A percentile compares a stretch with the other conserved stretches of the same genome.
phyloP scores from a whole-genome alignment of 345 rosid species.

The Theobroma cacao region DNA sequence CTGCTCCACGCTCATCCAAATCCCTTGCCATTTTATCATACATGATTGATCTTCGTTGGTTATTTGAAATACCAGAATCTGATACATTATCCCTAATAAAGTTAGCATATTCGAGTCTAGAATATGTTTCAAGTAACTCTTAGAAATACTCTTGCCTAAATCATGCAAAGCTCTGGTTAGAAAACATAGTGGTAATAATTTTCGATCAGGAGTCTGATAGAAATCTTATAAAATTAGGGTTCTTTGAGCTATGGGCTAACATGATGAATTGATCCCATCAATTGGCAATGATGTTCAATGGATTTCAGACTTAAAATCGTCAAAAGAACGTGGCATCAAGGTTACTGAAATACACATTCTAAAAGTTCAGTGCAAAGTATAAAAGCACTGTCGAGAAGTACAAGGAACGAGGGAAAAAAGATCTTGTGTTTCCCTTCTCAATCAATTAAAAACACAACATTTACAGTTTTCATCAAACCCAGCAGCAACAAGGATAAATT shows the following conservation, averaged over 20 bases:
- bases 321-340: neutral
- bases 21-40: slow-evolving; percentile 82
- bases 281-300: neutral
- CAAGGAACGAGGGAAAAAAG: neutral
- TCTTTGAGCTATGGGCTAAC: neutral
- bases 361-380: neutral
- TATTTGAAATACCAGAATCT: slow-evolving; percentile 41
- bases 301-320: neutral
- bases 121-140: neutral
- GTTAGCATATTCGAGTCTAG: neutral
- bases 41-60: slow-evolving; percentile 51
- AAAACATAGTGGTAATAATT: neutral
- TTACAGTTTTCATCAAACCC: neutral
- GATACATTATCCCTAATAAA: slow-evolving; percentile 16
- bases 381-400: neutral
- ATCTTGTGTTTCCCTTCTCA: neutral
- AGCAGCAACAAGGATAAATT: neutral
- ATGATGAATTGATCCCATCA: neutral
- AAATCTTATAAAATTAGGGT: neutral
- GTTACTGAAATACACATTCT: neutral
- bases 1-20: slow-evolving; percentile 66
- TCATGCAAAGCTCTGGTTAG: neutral
- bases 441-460: neutral
- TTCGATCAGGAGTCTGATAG: neutral
- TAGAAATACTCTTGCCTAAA: neutral